These are phyloP conservation scores for Trichophyton schoenleinii DNA, from an alignment of 2,329 filamentous ascomycete species.

Conservation along the genomic window DNA sequence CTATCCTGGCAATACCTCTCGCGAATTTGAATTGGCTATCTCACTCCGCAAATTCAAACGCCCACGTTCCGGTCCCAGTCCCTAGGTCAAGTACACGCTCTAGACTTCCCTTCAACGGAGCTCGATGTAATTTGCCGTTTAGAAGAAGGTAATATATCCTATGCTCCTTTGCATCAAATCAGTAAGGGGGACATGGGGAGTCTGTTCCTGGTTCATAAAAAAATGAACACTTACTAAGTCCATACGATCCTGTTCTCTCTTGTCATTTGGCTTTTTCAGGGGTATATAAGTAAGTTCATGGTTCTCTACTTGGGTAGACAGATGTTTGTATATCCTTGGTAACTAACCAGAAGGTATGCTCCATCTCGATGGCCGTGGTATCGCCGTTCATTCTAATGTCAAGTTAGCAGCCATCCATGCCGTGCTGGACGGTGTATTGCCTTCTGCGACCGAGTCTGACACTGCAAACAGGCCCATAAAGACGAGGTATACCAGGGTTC, in stretches of 20 bases:
- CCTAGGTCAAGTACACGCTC: constrained; percentile 12
- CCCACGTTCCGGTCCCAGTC: constrained; percentile 11
- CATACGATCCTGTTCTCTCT: constrained; percentile 12
- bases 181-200: not conserved
- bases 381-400: constrained; percentile 10
- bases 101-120: constrained; percentile 4
- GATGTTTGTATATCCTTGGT: not conserved
- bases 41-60: constrained; percentile 13
- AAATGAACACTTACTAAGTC: constrained; percentile 10
- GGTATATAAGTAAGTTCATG: not conserved
- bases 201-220: not conserved
- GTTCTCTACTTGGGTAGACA: not conserved
- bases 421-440: too few relatives aligned
- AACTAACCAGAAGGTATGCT: constrained; percentile 12
- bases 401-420: not conserved
- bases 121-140: constrained; percentile 8
- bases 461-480: not conserved
- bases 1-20: not conserved
- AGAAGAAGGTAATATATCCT: constrained; percentile 8
- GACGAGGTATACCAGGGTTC: not conserved
- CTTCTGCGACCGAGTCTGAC: not conserved
- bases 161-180: constrained; percentile 5
- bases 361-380: constrained; percentile 12
- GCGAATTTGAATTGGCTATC: not conserved
- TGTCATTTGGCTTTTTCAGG: constrained; percentile 12